Evolutionary conservation across 345 rosid species (phyloP).

Genomic region (Euphorbia lathyris): DNA sequence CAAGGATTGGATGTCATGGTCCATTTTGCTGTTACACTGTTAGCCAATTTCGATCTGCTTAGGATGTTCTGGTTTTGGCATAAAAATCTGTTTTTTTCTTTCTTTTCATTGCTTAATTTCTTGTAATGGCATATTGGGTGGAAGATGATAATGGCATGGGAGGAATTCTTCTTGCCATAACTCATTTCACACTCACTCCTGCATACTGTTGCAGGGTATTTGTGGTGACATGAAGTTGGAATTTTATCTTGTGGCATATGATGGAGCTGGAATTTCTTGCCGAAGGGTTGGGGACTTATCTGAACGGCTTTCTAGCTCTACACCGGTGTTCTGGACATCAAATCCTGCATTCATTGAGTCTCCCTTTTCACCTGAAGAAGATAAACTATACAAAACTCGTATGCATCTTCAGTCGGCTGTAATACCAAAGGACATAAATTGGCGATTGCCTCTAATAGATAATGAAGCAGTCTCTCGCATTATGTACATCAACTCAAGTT

Average conservation of each 20-base stretch:
- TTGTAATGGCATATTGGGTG: background rate
- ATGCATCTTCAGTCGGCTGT: slow-evolving; percentile 41
- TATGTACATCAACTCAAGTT: slow-evolving; percentile 61
- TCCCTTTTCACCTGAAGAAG: slow-evolving; percentile 59
- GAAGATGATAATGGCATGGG: slow-evolving; percentile 8
- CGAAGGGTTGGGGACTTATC: slow-evolving; percentile 59
- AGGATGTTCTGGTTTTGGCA: slow-evolving; percentile 10
- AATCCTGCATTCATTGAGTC: slow-evolving; percentile 36
- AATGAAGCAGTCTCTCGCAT: slow-evolving; percentile 45
- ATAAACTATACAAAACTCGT: slow-evolving; percentile 46
- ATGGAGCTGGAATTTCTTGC: slow-evolving; percentile 72
- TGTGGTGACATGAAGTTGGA: slow-evolving; percentile 59
- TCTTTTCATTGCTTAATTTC: background rate
- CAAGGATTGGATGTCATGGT: background rate
- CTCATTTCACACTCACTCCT: slow-evolving; percentile 20
- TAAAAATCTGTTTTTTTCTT: background rate
- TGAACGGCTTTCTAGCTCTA: slow-evolving; percentile 34
- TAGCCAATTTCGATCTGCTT: background rate
- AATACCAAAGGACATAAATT: slow-evolving; percentile 19
- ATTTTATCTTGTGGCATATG: slow-evolving; percentile 70
- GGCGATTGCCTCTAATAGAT: slow-evolving; percentile 16
- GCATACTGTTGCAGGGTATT: slow-evolving; percentile 56
- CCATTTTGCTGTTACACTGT: slow-evolving; percentile 1
- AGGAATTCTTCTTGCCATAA: slow-evolving; percentile 1
- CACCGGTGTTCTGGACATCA: slow-evolving; percentile 77